These are phyloP conservation scores for Mucor irregularis DNA, from an alignment of 371 early-diverging fungal genomes.

Conservation along the genomic window DNA sequence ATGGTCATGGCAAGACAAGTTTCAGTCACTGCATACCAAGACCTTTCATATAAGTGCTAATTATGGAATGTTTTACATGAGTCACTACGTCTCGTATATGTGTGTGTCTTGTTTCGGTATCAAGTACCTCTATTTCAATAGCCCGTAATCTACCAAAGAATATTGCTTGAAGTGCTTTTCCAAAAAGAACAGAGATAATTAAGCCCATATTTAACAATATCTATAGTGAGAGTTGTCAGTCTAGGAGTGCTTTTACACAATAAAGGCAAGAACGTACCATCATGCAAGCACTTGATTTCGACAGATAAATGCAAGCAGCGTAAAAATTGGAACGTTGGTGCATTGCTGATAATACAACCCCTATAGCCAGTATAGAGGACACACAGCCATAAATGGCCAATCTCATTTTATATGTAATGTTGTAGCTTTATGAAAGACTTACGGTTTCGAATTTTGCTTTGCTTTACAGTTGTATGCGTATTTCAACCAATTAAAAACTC, in stretches of 20 bases:
- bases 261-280: slow-evolving; percentile 55
- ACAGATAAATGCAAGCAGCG: slow-evolving; percentile 84
- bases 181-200: slow-evolving; percentile 73
- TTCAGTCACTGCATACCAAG: slow-evolving; percentile 96
- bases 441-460: too few species aligned
- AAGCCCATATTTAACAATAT: slow-evolving; percentile 82
- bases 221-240: slow-evolving; percentile 31
- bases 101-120: too few species aligned
- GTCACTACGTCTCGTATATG: too few species aligned
- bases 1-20: slow-evolving; percentile 95
- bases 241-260: not conserved
- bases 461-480: too few species aligned
- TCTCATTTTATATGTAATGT: slow-evolving; percentile 49
- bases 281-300: slow-evolving; percentile 83
- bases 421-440: too few species aligned
- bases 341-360: slow-evolving; percentile 74
- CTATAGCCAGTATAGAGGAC: slow-evolving; percentile 68
- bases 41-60: slow-evolving; percentile 91
- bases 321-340: slow-evolving; percentile 83
- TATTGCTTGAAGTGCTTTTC: slow-evolving; percentile 70
- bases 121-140: slow-evolving; percentile 91
- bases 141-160: slow-evolving; percentile 92
- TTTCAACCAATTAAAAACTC: too few species aligned
- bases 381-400: slow-evolving; percentile 77
- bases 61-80: not conserved